Base-by-base conservation (phyloP, 192 early-diverging fungal species). In the Radiomyces spectabilis region DNA sequence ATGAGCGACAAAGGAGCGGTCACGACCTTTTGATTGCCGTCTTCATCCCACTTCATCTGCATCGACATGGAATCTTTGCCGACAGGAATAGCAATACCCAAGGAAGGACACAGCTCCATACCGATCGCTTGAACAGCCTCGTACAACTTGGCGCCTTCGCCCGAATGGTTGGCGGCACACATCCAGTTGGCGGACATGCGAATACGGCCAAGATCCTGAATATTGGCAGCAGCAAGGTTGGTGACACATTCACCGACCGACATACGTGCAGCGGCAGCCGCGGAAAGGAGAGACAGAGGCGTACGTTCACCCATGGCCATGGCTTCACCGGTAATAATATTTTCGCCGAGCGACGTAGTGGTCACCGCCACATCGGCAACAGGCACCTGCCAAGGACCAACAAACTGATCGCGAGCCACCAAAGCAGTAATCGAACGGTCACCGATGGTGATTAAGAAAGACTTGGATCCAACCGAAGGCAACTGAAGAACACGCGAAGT, bases 61-160 rank as follows among this genome's bases (percentile, higher is more conserved):
- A 99, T 99, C 34, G 90, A 93, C 94, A 98, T 95, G 7, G 94
- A 97, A 75, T 99, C 97, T 79, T 99, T 99, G 50, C 97, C 97
- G 16, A 99, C 97, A 5, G 97, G 97, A 51, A 99, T 89, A 39
- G 88, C 85, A 57, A 99, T 77, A 19, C 94, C 94, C 34, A 99
- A 77, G 39, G 79, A 77, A 38, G 91, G 93, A 72, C 97, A 98
- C 46, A 99, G 69, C 39, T 92, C 92, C 67, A 95, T 65, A 35
- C 95, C 94, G 51, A 99, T 80, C 27, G 95, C 92, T 55, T 88
- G 68, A 6, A 97, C 97, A 26, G 92, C 97, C 37, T 86, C 83
- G 61, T 98, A 99, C 32, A 99, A 69, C 40, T 85, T 80, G 24
- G 92, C 77, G 16, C 94, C 97, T 71, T 99, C 97, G 54, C 95